Evolutionary conservation across 176 grass and related monocot genomes (phyloP).

Genomic region (Aegilops sharonensis): DNA sequence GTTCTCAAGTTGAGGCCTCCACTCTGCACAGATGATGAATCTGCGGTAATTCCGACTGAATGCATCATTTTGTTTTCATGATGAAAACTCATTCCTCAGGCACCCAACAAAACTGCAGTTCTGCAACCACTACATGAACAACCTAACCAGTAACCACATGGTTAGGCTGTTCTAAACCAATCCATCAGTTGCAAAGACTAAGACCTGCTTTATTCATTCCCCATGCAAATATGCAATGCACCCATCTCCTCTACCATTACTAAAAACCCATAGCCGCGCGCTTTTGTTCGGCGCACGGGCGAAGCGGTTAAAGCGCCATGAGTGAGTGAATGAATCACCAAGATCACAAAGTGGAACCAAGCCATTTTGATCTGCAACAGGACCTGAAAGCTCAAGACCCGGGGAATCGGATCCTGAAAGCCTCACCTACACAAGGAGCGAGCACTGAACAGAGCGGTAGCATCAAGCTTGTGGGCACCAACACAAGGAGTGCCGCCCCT

Average conservation of each 20-base stretch:
- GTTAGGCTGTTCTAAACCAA: background rate
- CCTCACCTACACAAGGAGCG: background rate
- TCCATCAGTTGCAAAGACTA: conserved; percentile 24
- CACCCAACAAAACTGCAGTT: background rate
- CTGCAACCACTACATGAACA: background rate
- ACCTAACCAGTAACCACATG: background rate
- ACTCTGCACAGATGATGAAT: background rate
- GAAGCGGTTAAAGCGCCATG: conserved; percentile 7
- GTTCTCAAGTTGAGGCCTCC: background rate
- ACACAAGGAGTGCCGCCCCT: conserved; percentile 36
- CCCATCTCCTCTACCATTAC: background rate
- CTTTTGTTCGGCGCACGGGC: conserved; percentile 2
- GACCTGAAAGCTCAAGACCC: conserved; percentile 2
- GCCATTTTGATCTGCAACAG: conserved; percentile 21
- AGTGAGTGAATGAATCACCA: background rate
- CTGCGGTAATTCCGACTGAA: background rate
- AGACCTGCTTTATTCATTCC: conserved; percentile 31
- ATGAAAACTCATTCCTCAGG: background rate
- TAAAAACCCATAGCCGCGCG: background rate
- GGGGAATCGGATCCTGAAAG: conserved; percentile 22
- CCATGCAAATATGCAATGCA: background rate
- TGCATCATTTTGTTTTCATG: background rate
- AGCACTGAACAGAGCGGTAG: conserved; percentile 15
- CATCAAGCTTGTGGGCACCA: conserved; percentile 17
- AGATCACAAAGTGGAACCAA: background rate